phyloP scores from a whole-genome alignment of 2,329 filamentous ascomycete species.

The Colletotrichum zoysiae region DNA sequence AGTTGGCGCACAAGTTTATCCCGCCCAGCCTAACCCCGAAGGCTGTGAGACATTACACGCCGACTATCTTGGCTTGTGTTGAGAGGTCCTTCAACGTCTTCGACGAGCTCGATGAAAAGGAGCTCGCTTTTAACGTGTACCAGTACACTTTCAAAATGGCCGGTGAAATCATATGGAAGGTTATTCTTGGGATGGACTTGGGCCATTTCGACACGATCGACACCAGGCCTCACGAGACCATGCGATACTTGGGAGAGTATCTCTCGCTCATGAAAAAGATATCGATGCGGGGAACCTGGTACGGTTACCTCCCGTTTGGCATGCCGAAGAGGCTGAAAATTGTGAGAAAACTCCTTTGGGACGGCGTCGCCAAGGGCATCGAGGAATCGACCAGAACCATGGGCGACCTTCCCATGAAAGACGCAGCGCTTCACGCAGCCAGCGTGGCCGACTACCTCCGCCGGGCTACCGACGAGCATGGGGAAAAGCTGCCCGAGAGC shows the following conservation, averaged over 20 bases:
- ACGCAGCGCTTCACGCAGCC: too few relatives aligned
- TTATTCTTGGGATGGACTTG: constrained; percentile 21
- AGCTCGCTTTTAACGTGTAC: constrained; percentile 31
- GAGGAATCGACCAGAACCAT: not conserved
- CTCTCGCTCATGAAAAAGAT: constrained; percentile 35
- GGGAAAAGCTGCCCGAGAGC: not conserved
- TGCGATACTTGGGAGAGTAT: constrained; percentile 25
- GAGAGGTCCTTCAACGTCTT: constrained; percentile 14
- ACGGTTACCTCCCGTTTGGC: constrained; percentile 26
- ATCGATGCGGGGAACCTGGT: constrained; percentile 12
- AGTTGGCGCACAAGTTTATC: constrained; percentile 20
- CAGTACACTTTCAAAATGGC: constrained; percentile 31
- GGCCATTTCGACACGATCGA: constrained; percentile 21
- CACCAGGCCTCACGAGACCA: constrained; percentile 21
- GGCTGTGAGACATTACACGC: too few relatives aligned
- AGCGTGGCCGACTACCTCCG: constrained; percentile 22
- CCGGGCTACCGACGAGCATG: constrained; percentile 10
- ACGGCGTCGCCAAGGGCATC: constrained; percentile 23
- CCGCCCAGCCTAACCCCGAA: constrained; percentile 14
- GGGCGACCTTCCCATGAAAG: too few relatives aligned
- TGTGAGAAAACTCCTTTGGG: constrained; percentile 15
- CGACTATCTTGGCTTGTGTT: not conserved
- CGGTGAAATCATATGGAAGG: constrained; percentile 20
- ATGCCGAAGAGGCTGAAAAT: constrained; percentile 16
- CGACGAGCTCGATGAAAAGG: constrained; percentile 2